Base-by-base conservation (phyloP, 192 early-diverging fungal species). In the Borealophlyctis nickersoniae region DNA sequence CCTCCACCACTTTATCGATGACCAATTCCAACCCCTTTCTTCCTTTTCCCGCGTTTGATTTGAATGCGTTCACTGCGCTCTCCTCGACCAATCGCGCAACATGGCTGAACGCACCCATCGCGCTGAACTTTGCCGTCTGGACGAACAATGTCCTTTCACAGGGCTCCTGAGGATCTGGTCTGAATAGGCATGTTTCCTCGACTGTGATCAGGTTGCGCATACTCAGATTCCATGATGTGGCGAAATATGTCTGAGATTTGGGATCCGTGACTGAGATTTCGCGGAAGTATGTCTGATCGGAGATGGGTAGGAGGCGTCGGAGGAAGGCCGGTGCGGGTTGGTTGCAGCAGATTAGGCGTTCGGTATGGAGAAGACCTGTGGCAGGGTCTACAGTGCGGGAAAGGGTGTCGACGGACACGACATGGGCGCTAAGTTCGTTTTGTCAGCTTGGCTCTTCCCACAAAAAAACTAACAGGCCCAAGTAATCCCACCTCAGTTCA, bases 181-280 rank as follows among this genome's bases (percentile, higher is more conserved):
- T 34, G 73, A 92, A 96, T 49, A 80, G 79, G 61, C 93, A 88
- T n/a, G 86, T 82, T 73, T 98, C 97, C 63, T 92, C 83, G 14
- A 94, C 89, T 23, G 78, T 80, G 45, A 99, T 70, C 30, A 99
- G 68, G 62, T 89, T 84, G 69, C 88, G 85, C 80, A 92, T 89
- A 23, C 89, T 88, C 52, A 99, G 77, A 72, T 97, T 98, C 32
- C 84, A 82, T 56, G 89, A 89, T 36, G 78, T 80, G 80, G 94
- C 91, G 1, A 81, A 85, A 66, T 92, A 81, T 4, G 76, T 82
- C 58, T 87, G 73, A 39, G 85, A 77, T 13, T 76, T 73, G 4
- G 92, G 92, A 69, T 99, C 93, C 29, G 95, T 82, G 30, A 89
- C 84, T 13, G 88, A 90, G 60, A 91, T 88, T 79, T 99, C 97